These are phyloP conservation scores for Raddia distichophylla DNA, from an alignment of 176 grass and related monocot genomes.

Conservation along the genomic window DNA sequence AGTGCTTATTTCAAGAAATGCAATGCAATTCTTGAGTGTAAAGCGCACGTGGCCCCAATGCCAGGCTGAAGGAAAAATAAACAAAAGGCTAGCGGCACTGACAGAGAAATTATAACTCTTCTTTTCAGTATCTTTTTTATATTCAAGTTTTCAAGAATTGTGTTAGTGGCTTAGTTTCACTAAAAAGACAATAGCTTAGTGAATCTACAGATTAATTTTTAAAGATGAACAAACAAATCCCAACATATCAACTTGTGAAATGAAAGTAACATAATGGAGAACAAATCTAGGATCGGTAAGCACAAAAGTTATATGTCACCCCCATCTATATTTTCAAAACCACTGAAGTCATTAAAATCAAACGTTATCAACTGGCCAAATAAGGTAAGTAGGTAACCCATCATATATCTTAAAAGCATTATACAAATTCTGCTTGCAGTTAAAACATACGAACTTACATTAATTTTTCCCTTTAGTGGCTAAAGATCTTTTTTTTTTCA, in stretches of 20 bases:
- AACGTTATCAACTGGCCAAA: conserved; percentile 3
- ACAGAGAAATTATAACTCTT: background rate
- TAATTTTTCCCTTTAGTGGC: background rate
- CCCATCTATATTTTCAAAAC: background rate
- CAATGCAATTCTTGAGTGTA: background rate
- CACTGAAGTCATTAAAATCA: background rate
- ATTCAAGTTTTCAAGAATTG: background rate
- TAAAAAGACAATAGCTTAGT: background rate
- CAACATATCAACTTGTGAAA: background rate
- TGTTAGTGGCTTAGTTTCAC: background rate
- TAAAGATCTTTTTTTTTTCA: background rate
- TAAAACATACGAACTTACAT: background rate
- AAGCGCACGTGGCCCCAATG: background rate
- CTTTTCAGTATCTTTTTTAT: background rate
- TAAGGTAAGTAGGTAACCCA: background rate
- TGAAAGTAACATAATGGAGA: background rate
- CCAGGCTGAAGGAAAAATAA: background rate
- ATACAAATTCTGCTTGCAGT: conserved; percentile 1
- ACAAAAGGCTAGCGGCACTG: background rate
- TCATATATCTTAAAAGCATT: background rate
- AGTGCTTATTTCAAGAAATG: background rate
- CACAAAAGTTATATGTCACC: background rate
- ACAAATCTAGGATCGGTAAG: background rate
- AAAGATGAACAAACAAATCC: background rate
- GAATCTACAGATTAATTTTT: background rate